Percentiles rank a stretch among this genome's conserved stretches.
Evolutionary conservation across 805 yeast species (phyloP).

Genomic region (Kluyveromyces wickerhamii): DNA sequence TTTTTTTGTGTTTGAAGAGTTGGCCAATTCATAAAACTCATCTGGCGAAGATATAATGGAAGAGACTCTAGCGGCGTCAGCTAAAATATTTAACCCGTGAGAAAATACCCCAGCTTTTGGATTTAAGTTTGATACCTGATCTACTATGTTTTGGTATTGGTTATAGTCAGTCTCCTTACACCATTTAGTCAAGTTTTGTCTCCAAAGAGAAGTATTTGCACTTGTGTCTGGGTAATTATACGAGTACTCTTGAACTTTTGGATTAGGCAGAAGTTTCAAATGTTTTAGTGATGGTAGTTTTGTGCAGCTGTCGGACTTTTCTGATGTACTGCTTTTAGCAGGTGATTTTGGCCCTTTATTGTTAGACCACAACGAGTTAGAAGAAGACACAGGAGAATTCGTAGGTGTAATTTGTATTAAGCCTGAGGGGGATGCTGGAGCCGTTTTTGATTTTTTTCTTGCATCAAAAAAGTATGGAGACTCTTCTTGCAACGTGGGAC

Average conservation of each 20-base stretch:
- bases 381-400: conserved; percentile 14
- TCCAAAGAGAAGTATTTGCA: conserved; percentile 26
- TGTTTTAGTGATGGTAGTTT: conserved; percentile 28
- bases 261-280: conserved; percentile 26
- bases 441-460: conserved; percentile 23
- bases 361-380: no score
- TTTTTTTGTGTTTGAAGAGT: conserved; percentile 10
- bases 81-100: conserved; percentile 11
- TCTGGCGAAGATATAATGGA: conserved; percentile 25
- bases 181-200: conserved; percentile 25
- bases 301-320: no score
- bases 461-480: conserved; percentile 6
- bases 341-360: no score
- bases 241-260: conserved; percentile 25
- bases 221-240: conserved; percentile 30
- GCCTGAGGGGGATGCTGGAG: conserved; percentile 25
- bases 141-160: conserved; percentile 22
- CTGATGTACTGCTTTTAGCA: no score
- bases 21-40: conserved; percentile 21
- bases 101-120: conserved; percentile 1
- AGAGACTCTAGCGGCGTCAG: conserved; percentile 11
- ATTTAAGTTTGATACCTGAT: conserved; percentile 9
- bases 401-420: conserved; percentile 16
- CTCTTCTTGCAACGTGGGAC: conserved; percentile 4
- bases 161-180: conserved; percentile 28